phyloP scores from a whole-genome alignment of 352 stramenopile species.

The Phytopythium vexans region DNA sequence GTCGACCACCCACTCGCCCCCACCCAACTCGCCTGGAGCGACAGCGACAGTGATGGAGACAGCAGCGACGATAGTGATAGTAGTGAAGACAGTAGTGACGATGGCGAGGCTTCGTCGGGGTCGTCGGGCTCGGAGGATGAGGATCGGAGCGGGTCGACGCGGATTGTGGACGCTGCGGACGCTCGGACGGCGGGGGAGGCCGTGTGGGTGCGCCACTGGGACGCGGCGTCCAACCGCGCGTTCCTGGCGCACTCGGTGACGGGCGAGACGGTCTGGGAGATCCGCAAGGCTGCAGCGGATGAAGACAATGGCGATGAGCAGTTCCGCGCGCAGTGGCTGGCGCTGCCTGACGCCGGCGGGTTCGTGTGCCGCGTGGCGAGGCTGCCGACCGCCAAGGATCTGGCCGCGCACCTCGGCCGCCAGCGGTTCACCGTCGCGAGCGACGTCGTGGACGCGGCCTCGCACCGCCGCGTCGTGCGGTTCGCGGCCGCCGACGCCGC shows the following conservation, averaged over 20 bases:
- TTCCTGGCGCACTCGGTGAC: conserved; percentile 75
- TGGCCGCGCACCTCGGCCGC: conserved; percentile 39
- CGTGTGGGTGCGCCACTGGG: conserved; percentile 64
- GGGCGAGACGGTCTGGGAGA: conserved; percentile 68
- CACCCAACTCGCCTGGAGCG: conserved; percentile 61
- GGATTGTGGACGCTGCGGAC: conserved; percentile 24
- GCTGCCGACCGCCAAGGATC: conserved; percentile 33
- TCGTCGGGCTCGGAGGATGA: conserved; percentile 3
- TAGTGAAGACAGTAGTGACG: conserved; percentile 15
- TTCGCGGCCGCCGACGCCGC: conserved; percentile 46
- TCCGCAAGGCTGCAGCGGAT: conserved; percentile 5
- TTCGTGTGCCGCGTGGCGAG: conserved; percentile 64
- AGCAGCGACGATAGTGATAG: conserved; percentile 10
- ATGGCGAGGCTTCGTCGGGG: conserved; percentile 10
- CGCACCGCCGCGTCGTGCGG: conserved; percentile 36
- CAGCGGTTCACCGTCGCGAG: conserved; percentile 57
- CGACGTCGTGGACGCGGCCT: conserved; percentile 18
- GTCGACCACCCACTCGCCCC: conserved; percentile 59
- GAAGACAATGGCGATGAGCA: conserved; percentile 1
- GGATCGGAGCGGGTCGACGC: neutral
- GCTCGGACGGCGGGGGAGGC: conserved; percentile 15
- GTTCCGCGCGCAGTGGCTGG: conserved; percentile 53
- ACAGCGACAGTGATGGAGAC: conserved; percentile 25
- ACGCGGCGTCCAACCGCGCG: conserved; percentile 38
- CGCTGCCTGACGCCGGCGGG: conserved; percentile 43